Evolutionary conservation across 352 stramenopile species (phyloP).

Genomic region (Phytophthora agathidicida): DNA sequence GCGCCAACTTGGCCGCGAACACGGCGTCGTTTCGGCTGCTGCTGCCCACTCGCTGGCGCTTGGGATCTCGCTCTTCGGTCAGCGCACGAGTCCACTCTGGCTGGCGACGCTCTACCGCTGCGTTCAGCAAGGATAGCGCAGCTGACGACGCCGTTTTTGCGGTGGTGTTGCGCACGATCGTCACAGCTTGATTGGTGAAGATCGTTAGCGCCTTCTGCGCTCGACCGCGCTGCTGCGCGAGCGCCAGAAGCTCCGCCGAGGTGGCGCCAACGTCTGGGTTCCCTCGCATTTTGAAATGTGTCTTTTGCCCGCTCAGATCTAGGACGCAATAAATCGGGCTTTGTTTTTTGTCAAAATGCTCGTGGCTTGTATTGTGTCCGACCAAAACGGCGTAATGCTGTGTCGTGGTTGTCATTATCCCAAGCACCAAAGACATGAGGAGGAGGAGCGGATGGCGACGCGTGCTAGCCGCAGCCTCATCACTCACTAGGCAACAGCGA

Average conservation of each 20-base stretch:
- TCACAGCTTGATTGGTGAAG: conserved; percentile 27
- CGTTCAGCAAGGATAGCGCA: conserved; percentile 22
- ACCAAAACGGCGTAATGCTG: too few species aligned
- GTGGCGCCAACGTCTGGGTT: conserved; percentile 13
- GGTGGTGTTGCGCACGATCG: conserved; percentile 5
- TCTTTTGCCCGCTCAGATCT: conserved; percentile 3
- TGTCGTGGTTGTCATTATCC: background rate
- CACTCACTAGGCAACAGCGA: conserved; percentile 5
- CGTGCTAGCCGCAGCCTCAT: conserved; percentile 1
- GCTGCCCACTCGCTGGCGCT: conserved; percentile 29
- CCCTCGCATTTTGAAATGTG: conserved; percentile 11
- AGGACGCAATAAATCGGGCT: too few species aligned
- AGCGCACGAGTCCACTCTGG: conserved; percentile 17
- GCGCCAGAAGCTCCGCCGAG: conserved; percentile 35
- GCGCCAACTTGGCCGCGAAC: conserved; percentile 60
- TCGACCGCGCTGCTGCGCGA: conserved; percentile 21
- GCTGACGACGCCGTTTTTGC: background rate
- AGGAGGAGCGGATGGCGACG: conserved; percentile 13
- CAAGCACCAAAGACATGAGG: conserved; percentile 18
- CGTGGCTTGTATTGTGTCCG: too few species aligned
- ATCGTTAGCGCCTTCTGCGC: conserved; percentile 17
- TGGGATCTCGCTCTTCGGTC: conserved; percentile 9
- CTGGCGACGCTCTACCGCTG: conserved; percentile 27
- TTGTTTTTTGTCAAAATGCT: too few species aligned
- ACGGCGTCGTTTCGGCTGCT: conserved; percentile 41